phyloP scores from a whole-genome alignment of 352 stramenopile species.

The Globisporangium cystogenes region DNA sequence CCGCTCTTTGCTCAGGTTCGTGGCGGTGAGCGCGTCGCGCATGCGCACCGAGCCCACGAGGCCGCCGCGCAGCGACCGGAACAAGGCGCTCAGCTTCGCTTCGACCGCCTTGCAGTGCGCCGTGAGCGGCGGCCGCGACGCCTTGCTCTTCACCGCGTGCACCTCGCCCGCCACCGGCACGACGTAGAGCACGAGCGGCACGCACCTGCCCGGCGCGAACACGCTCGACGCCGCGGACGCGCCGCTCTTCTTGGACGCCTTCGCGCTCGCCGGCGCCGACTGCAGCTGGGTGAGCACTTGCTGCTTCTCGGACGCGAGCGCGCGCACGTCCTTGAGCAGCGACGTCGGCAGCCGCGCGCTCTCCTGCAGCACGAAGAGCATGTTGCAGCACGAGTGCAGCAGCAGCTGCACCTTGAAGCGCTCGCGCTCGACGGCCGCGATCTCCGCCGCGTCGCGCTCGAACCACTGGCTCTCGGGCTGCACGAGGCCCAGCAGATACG shows the following conservation, averaged over 20 bases:
- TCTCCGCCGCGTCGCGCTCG: constrained; percentile 9
- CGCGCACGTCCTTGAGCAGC: constrained; percentile 41
- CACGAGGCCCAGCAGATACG: constrained; percentile 50
- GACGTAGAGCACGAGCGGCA: constrained; percentile 59
- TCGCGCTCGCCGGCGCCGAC: constrained; percentile 6
- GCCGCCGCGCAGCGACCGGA: constrained; percentile 45
- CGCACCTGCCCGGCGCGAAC: constrained; percentile 53
- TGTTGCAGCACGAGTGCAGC: constrained; percentile 49
- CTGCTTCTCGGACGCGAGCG: constrained; percentile 48
- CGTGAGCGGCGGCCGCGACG: constrained; percentile 38
- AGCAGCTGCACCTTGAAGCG: constrained; percentile 64
- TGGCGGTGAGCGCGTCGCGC: constrained; percentile 40
- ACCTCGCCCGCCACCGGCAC: constrained; percentile 51
- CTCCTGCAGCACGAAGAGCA: constrained; percentile 51
- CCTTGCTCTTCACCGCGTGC: constrained; percentile 19
- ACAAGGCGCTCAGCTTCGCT: constrained; percentile 38
- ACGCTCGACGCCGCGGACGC: constrained; percentile 17
- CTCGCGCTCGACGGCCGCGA: constrained; percentile 30
- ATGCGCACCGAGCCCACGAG: constrained; percentile 49
- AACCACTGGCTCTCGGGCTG: constrained; percentile 35
- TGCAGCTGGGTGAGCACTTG: constrained; percentile 32
- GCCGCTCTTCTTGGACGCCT: constrained; percentile 33
- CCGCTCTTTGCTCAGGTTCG: constrained; percentile 60
- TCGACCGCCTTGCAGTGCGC: constrained; percentile 58
- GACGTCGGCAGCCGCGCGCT: constrained; percentile 29